phyloP scores from a whole-genome alignment of 2,329 filamentous ascomycete genomes.

The Pestalotiopsis sp. region DNA sequence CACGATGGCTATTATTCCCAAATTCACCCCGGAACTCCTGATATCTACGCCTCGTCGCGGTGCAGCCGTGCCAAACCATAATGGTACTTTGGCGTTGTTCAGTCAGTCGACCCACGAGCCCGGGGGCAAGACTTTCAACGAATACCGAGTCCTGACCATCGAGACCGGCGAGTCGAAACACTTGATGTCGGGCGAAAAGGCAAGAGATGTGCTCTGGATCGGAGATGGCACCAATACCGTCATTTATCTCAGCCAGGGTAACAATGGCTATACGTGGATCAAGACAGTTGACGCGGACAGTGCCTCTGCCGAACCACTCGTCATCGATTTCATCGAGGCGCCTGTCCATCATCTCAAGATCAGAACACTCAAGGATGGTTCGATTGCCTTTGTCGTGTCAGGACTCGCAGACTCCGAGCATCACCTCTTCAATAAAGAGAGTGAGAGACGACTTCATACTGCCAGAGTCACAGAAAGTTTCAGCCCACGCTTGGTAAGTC shows the following conservation, averaged over 20 bases:
- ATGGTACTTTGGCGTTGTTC: conserved; percentile 43
- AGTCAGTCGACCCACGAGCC: conserved; percentile 40
- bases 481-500: conserved; percentile 35
- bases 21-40: conserved; percentile 36
- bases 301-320: conserved; percentile 23
- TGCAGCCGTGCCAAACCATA: conserved; percentile 41
- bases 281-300: conserved; percentile 28
- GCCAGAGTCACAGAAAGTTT: conserved; percentile 38
- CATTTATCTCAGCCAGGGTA: conserved; percentile 33
- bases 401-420: conserved; percentile 35
- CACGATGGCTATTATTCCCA: conserved; percentile 24
- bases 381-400: conserved; percentile 37
- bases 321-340: conserved; percentile 34
- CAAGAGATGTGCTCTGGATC: conserved; percentile 40
- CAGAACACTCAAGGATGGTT: conserved; percentile 34
- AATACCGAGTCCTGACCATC: conserved; percentile 38
- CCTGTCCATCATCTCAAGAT: conserved; percentile 37
- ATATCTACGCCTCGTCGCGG: conserved; percentile 32
- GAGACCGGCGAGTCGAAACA: conserved; percentile 27
- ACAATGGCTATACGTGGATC: conserved; percentile 34
- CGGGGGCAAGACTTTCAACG: conserved; percentile 31
- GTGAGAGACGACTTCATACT: conserved; percentile 25
- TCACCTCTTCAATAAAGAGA: conserved; percentile 34
- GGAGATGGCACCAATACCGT: conserved; percentile 32
- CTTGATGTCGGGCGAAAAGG: conserved; percentile 29